Percentiles rank a stretch among this genome's conserved stretches.
Evolutionary conservation across 108 stramenopile species (phyloP).

Genomic region (Skeletonema marinoi): DNA sequence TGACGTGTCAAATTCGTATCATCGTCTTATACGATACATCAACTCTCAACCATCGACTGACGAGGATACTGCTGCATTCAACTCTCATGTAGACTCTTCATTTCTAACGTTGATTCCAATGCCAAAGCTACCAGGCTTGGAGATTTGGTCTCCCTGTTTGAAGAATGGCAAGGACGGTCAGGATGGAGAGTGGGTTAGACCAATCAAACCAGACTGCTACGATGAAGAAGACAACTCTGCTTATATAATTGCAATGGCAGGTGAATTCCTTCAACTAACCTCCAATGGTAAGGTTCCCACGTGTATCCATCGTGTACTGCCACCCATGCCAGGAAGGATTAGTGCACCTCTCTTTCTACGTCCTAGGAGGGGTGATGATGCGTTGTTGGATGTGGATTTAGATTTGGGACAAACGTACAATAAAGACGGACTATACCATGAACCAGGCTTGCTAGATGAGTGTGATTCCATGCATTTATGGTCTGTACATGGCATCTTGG

Average conservation of each 20-base stretch:
- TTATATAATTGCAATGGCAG: conserved; percentile 43
- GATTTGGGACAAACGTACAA: conserved; percentile 15
- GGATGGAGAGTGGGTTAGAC: conserved; percentile 45
- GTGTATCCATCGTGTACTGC: conserved; percentile 49
- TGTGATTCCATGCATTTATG: conserved; percentile 26
- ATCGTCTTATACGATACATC: conserved; percentile 41
- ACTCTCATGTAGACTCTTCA: conserved; percentile 40
- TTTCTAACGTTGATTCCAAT: conserved; percentile 50
- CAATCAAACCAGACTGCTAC: not conserved
- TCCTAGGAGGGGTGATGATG: conserved; percentile 28
- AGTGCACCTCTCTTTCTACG: conserved; percentile 42
- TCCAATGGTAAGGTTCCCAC: conserved; percentile 35
- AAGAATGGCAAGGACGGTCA: not conserved
- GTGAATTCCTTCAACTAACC: conserved; percentile 38
- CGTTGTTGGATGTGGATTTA: conserved; percentile 27
- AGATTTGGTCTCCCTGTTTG: conserved; percentile 43
- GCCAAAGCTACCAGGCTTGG: conserved; percentile 43
- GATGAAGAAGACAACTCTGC: conserved; percentile 1
- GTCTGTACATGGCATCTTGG: conserved; percentile 3
- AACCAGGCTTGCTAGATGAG: conserved; percentile 24
- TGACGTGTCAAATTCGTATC: conserved; percentile 38
- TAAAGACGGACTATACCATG: conserved; percentile 24
- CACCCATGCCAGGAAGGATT: conserved; percentile 24
- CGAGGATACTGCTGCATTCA: conserved; percentile 19
- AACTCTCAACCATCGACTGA: conserved; percentile 10